Evolutionary conservation across 2,329 filamentous ascomycete genomes (phyloP), one percentile per base, ranked within the genome.

Genomic region (Myriosclerotinia curreyana): DNA sequence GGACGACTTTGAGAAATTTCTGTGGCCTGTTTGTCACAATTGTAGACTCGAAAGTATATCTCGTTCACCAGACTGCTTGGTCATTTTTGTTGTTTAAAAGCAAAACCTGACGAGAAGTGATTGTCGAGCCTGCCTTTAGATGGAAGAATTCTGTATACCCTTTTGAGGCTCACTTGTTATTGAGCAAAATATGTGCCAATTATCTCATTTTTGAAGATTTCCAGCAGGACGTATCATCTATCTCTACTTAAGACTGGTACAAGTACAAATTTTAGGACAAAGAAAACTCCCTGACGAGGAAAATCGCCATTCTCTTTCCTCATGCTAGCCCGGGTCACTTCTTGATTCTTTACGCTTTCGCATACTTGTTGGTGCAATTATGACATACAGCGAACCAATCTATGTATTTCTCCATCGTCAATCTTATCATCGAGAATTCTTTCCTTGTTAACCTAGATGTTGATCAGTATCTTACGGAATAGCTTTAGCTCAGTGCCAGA

Each of bases 361-460:
- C n/a, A n/a, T n/a, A n/a, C 11, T 82, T 76, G 74, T 87, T 84
- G 69, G 86, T 86, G 49, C 78, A 79, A 72, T 84, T 80, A n/a
- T n/a, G n/a, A n/a, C 60, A 83, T 77, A 68, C 80, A 81, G 51
- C 84, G 78, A 49, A 77, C 78, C 1, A 87, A 77, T 3, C 84
- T 83, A 40, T 74, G 71, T 80, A 85, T 82, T 9, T 77, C 75
- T 15, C 84, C 84, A 62, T 81, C 78, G 69, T 82, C 85, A 49
- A 87, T 80, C 60, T 86, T 79, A 15, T 85, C 80, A 0, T 77
- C 81, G 3, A 85, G 61, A 0, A 73, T 70, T 60, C 83, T 75
- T 17, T 83, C 84, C 62, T 79, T 82, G 46, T 78, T 81, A 2
- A 77, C 74, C 84, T 83, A 86, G 0, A 83, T 83, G 52, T 79